phyloP scores from a whole-genome alignment of 202 grass and related monocot genomes.

The Eragrostis tef region DNA sequence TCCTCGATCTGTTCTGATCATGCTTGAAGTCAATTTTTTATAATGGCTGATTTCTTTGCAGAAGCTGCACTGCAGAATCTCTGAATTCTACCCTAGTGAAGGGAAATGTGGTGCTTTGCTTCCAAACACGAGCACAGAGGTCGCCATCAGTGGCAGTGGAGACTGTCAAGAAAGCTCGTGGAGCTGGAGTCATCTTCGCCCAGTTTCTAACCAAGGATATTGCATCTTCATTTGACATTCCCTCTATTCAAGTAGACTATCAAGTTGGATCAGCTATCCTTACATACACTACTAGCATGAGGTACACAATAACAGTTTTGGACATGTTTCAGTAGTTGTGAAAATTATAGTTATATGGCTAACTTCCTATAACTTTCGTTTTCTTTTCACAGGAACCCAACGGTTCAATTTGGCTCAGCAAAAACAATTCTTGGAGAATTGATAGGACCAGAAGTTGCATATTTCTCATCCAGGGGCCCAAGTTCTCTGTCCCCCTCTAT shows the following conservation, averaged over 20 bases:
- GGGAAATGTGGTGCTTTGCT: constrained; percentile 95
- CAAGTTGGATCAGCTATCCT: constrained; percentile 83
- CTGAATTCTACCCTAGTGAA: constrained; percentile 76
- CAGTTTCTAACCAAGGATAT: constrained; percentile 92
- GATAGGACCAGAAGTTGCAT: constrained; percentile 88
- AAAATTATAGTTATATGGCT: background rate
- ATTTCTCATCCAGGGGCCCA: constrained; percentile 91
- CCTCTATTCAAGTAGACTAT: constrained; percentile 85
- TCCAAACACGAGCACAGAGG: constrained; percentile 84
- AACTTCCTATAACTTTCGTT: background rate
- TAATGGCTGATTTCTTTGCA: constrained; percentile 66
- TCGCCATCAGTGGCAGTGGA: constrained; percentile 72
- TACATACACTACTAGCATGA: constrained; percentile 67
- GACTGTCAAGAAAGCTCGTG: constrained; percentile 70
- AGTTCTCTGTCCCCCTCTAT: constrained; percentile 82
- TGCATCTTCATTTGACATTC: constrained; percentile 77
- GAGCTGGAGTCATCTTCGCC: constrained; percentile 71
- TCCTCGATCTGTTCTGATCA: constrained; percentile 12
- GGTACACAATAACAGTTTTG: constrained; percentile 42
- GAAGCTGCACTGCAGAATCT: constrained; percentile 90
- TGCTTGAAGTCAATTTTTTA: constrained; percentile 5
- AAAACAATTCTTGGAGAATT: constrained; percentile 75
- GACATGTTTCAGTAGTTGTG: background rate
- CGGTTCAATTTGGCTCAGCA: constrained; percentile 62
- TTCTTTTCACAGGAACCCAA: constrained; percentile 61